Conservation (phyloP, 2,329 filamentous ascomycete genomes). For the Penicillium nordicum region DNA sequence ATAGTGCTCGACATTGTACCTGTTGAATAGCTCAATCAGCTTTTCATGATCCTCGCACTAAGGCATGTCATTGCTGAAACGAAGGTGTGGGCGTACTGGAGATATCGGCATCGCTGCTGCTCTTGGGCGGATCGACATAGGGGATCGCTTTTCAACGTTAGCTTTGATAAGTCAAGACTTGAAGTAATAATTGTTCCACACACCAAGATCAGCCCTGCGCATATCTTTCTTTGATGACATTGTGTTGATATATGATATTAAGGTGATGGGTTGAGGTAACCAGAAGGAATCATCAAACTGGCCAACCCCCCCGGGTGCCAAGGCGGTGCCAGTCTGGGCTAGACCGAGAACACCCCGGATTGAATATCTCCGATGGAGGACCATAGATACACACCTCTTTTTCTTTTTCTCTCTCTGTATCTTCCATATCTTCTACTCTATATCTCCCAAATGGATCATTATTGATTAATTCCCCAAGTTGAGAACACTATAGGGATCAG, state of each 20-base stretch:
- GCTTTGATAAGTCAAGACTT: neutral
- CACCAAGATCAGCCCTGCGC: slow-evolving; percentile 70
- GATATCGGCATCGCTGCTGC: slow-evolving; percentile 65
- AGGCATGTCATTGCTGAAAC: neutral
- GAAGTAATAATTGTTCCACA: slow-evolving; percentile 27
- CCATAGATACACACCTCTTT: neutral
- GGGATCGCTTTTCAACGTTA: slow-evolving; percentile 65
- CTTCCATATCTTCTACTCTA: neutral
- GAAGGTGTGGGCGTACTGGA: slow-evolving; percentile 57
- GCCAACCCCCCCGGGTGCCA: slow-evolving; percentile 1
- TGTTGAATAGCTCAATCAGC: slow-evolving; percentile 28
- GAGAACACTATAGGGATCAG: neutral
- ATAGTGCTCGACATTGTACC: slow-evolving; percentile 70
- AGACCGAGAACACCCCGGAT: slow-evolving; percentile 9
- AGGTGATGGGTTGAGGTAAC: slow-evolving; percentile 2
- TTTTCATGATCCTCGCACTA: neutral
- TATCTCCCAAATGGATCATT: too few species aligned
- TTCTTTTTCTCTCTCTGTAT: neutral
- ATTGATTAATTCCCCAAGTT: neutral
- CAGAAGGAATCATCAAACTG: slow-evolving; percentile 10
- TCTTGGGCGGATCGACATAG: slow-evolving; percentile 71
- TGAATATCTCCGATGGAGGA: slow-evolving; percentile 6
- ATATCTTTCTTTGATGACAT: slow-evolving; percentile 74
- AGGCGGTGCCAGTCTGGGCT: slow-evolving; percentile 9
- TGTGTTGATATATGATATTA: slow-evolving; percentile 14